phyloP scores from a whole-genome alignment of 2,329 filamentous ascomycete genomes.

The Magnaporthiopsis rhizophila region DNA sequence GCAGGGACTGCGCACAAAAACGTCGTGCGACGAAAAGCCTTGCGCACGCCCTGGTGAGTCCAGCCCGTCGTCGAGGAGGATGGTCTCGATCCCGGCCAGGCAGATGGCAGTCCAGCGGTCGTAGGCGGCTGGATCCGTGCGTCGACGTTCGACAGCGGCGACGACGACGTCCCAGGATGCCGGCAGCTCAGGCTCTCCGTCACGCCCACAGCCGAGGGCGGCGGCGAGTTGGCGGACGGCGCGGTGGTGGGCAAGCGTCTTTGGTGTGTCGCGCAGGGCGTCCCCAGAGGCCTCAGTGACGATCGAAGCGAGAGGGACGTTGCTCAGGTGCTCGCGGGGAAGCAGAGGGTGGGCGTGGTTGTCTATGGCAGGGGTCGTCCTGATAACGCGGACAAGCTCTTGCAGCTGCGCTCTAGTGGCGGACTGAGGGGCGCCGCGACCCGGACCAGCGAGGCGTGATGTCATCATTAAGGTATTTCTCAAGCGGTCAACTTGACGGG shows the following conservation, averaged over 20 bases:
- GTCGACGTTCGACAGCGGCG: conserved; percentile 33
- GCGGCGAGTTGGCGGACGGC: conserved; percentile 60
- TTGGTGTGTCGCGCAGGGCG: conserved; percentile 54
- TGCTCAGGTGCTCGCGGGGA: conserved; percentile 36
- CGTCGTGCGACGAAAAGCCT: conserved; percentile 54
- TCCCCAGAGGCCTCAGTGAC: conserved; percentile 65
- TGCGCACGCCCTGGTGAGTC: conserved; percentile 47
- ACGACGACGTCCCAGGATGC: conserved; percentile 47
- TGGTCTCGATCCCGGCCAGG: conserved; percentile 59
- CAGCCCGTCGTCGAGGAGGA: conserved; percentile 74
- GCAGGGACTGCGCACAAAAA: conserved; percentile 54
- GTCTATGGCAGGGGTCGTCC: conserved; percentile 58
- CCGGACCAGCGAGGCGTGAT: neutral
- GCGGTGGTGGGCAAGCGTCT: conserved; percentile 61
- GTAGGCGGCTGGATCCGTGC: conserved; percentile 32
- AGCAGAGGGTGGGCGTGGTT: conserved; percentile 66
- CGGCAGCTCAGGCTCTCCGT: conserved; percentile 18
- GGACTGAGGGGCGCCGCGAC: neutral
- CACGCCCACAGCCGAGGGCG: conserved; percentile 49
- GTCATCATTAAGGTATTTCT: neutral
- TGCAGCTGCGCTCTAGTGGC: conserved; percentile 18
- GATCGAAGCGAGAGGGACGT: conserved; percentile 48
- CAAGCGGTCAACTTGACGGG: neutral
- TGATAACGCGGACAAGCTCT: conserved; percentile 32
- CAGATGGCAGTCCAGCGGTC: conserved; percentile 55